Conservation (phyloP, 495 filamentous ascomycete species). For the Rostrohypoxylon terebratum region DNA sequence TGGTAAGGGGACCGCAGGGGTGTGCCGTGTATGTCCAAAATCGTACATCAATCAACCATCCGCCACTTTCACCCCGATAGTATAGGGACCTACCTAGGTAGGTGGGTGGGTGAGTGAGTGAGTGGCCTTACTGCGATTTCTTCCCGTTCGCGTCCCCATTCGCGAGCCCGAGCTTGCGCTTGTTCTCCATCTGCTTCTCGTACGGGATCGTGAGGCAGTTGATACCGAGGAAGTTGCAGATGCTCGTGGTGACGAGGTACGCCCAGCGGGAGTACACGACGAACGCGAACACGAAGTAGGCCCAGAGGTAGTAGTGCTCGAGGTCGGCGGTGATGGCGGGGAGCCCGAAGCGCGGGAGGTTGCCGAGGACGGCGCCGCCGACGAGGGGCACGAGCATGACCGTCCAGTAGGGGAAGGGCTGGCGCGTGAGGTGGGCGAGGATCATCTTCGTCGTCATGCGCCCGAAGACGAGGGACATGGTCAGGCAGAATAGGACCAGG, state of each 20-base stretch:
- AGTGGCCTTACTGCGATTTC: conserved; percentile 44
- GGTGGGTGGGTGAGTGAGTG: too few relatives aligned
- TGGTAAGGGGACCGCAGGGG: neutral
- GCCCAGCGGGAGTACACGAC: conserved; percentile 94
- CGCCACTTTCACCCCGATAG: neutral
- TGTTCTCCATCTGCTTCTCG: conserved; percentile 64
- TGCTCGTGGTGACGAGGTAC: conserved; percentile 86
- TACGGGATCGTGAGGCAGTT: conserved; percentile 90
- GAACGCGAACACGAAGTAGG: conserved; percentile 82
- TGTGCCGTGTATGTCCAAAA: conserved; percentile 19
- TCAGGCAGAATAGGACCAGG: conserved; percentile 90
- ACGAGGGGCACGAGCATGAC: conserved; percentile 87
- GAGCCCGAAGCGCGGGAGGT: conserved; percentile 83
- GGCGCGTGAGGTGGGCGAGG: conserved; percentile 89
- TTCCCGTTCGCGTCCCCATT: conserved; percentile 50
- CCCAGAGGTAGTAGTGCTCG: conserved; percentile 84
- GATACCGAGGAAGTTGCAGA: conserved; percentile 92
- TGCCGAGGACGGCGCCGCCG: conserved; percentile 83
- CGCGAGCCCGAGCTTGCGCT: conserved; percentile 41
- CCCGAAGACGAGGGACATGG: conserved; percentile 96
- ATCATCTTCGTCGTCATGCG: conserved; percentile 99
- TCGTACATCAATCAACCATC: neutral
- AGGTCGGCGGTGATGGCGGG: conserved; percentile 66
- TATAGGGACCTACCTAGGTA: neutral
- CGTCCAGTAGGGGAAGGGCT: conserved; percentile 98